phyloP scores from a whole-genome alignment of 2,329 filamentous ascomycete species.

The Fusarium foetens region DNA sequence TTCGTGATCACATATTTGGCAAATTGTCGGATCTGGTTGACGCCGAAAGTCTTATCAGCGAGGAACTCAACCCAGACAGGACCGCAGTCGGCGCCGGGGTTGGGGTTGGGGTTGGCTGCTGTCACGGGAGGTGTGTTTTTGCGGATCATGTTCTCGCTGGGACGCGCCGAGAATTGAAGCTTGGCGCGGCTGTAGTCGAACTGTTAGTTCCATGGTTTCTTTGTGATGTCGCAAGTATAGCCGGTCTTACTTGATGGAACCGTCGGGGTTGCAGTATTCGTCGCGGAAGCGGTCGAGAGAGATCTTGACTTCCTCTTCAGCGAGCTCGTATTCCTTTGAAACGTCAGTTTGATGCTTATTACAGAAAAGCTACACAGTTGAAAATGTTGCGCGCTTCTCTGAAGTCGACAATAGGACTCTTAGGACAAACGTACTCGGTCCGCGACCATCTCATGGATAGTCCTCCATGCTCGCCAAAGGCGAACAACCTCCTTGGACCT shows the following conservation, averaged over 20 bases:
- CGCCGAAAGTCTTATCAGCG: slow-evolving; percentile 80
- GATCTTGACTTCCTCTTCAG: slow-evolving; percentile 89
- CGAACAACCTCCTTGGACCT: slow-evolving; percentile 68
- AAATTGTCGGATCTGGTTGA: slow-evolving; percentile 92
- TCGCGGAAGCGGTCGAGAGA: slow-evolving; percentile 82
- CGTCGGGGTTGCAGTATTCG: slow-evolving; percentile 77
- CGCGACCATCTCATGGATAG: slow-evolving; percentile 92
- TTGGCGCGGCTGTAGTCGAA: slow-evolving; percentile 72
- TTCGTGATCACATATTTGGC: slow-evolving; percentile 82
- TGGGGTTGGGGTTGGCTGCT: slow-evolving; percentile 74
- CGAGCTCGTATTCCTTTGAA: slow-evolving; percentile 86
- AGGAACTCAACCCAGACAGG: slow-evolving; percentile 95
- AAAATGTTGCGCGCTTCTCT: not conserved
- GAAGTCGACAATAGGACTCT: slow-evolving; percentile 4
- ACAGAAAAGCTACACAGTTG: not conserved
- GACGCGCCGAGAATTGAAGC: slow-evolving; percentile 89
- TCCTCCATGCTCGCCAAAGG: slow-evolving; percentile 94
- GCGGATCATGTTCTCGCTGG: slow-evolving; percentile 82
- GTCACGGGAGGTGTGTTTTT: slow-evolving; percentile 82
- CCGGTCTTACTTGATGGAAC: slow-evolving; percentile 75
- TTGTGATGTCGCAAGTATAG: not conserved
- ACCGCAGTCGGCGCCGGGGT: slow-evolving; percentile 80
- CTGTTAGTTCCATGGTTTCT: slow-evolving; percentile 9
- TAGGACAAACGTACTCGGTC: slow-evolving; percentile 73
- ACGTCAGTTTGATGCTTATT: slow-evolving; percentile 18